Evolutionary conservation across 139 green algal genomes (phyloP).

Genomic region (Limnomonas spitsbergensis): DNA sequence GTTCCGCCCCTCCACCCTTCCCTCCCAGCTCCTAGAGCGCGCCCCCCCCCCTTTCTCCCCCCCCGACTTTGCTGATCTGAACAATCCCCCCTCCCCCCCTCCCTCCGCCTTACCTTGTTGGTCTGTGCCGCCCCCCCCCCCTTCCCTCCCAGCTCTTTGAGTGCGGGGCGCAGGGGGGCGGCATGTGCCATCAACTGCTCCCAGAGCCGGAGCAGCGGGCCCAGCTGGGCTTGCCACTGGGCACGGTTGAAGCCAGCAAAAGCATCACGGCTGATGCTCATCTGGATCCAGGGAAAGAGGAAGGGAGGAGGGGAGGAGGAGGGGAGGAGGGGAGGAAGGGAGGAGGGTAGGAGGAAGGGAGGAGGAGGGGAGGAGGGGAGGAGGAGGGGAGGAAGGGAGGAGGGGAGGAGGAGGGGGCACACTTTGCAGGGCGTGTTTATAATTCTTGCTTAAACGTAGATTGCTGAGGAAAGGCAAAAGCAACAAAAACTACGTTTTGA

Average conservation of each 20-base stretch:
- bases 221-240: slow-evolving; percentile 53
- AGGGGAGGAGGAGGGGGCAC: no score
- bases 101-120: background rate
- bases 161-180: background rate
- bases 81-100: slow-evolving; percentile 14
- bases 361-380: no score
- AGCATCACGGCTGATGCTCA: slow-evolving; percentile 25
- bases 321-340: no score
- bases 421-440: no score
- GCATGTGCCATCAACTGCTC: slow-evolving; percentile 39
- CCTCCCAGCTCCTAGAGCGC: background rate
- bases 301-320: background rate
- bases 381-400: no score
- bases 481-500: no score
- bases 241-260: slow-evolving; percentile 40
- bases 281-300: no score
- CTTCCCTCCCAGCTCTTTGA: background rate
- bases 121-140: background rate
- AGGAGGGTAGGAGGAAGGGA: no score
- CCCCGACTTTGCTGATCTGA: background rate
- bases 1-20: no score
- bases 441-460: no score
- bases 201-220: slow-evolving; percentile 63
- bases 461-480: no score
- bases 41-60: background rate